Base-by-base conservation (phyloP, 1,139 yeast species). In the Taiozyma sp. region DNA sequence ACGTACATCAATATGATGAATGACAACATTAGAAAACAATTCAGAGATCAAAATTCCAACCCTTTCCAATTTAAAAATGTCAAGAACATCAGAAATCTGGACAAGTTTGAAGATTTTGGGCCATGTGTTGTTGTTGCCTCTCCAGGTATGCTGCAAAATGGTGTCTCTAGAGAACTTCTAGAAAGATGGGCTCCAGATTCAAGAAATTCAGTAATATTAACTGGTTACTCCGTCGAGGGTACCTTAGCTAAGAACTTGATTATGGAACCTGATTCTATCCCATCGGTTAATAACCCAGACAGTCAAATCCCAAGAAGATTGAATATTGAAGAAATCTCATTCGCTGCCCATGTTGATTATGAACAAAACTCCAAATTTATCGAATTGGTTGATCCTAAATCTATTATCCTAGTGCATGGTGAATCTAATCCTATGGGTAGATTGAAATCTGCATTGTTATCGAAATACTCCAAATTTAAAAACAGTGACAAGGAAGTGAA, bases 181-280 rank as follows among this genome's bases (percentile, higher is more conserved):
- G 99, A 93, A 65, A 81, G 87, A 66, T 93, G 99, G 99, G 93
- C 96, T 1, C 99, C 99, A 0, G 99, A 93, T 63, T 88, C 96
- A 4, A 87, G 90, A 63, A 93, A 93, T 62, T 76, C 96, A 2
- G 84, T 91, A 30, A 80, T 93, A 38, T 71, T 93, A 67, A 95
- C 99, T 0, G 99, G 99, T 71, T 93, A 93, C 68, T 92, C 98
- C 3, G 97, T 93, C 6, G 99, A 93, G 66, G 99, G 99, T 27
- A 93, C 99, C 1, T 83, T 93, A 91, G 99, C 99, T 0, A 93
- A 93, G 64, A 89, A 81, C 53, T 74, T 93, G 45, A 73, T 95
- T 58, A 81, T 90, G 45, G 97, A 92, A 61, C 99, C 99, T 0
- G 81, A 83, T 29, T 88, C 91, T 22, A 90, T 93, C 51, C 95